These are phyloP conservation scores for Salvia rosmarinus DNA, from an alignment of 257 asterid species.

Conservation along the genomic window DNA sequence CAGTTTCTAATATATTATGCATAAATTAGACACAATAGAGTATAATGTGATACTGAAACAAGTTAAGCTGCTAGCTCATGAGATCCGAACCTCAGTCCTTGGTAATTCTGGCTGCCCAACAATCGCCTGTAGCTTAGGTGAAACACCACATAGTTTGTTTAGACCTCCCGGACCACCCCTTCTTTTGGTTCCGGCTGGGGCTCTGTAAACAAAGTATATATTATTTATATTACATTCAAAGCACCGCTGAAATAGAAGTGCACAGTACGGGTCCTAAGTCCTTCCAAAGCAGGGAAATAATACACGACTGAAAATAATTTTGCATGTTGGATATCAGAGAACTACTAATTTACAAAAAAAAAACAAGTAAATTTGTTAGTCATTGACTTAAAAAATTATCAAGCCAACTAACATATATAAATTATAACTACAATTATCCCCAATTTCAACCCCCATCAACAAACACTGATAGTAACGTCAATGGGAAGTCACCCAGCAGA, in stretches of 20 bases:
- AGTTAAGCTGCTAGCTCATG: slow-evolving; percentile 15
- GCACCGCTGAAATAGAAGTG: not conserved
- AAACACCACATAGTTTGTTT: slow-evolving; percentile 82
- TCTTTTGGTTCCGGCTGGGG: slow-evolving; percentile 69
- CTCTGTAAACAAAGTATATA: slow-evolving; percentile 40
- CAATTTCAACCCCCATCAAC: slow-evolving; percentile 19
- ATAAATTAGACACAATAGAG: not conserved
- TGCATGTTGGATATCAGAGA: not conserved
- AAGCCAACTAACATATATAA: too few relatives aligned
- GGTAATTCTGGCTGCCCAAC: slow-evolving; percentile 86
- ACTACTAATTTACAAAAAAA: not conserved
- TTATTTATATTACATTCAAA: not conserved
- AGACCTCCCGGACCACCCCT: slow-evolving; percentile 92
- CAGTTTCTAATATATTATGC: slow-evolving; percentile 17
- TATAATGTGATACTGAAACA: slow-evolving; percentile 13
- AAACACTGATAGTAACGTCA: not conserved
- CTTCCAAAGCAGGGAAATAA: not conserved
- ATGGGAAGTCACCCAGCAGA: slow-evolving; percentile 20
- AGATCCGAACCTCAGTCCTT: slow-evolving; percentile 73
- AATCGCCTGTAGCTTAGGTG: slow-evolving; percentile 81
- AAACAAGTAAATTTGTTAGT: not conserved
- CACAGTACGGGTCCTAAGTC: not conserved
- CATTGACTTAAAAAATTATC: not conserved
- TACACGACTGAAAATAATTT: not conserved
- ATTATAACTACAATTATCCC: not conserved